A percentile compares a stretch with the other conserved stretches of the same genome.
Conservation (phyloP, 257 asterid genomes). For the Gentiana dahurica region DNA sequence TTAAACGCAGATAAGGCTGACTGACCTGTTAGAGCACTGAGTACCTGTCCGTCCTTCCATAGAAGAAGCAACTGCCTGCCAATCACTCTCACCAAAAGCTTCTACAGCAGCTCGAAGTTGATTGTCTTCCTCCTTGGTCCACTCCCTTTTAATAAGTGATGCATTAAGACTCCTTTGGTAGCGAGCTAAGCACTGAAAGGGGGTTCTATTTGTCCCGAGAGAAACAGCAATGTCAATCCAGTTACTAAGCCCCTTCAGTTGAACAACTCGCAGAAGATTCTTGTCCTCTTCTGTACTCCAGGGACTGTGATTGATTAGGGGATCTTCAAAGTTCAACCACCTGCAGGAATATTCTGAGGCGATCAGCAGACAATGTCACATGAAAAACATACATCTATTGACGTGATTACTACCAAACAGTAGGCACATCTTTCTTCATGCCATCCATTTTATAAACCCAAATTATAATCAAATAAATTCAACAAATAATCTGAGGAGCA, state of each 20-base stretch:
- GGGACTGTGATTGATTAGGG: slow-evolving; percentile 46
- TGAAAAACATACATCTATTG: neutral
- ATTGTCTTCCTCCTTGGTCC: slow-evolving; percentile 82
- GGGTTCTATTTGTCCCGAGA: slow-evolving; percentile 74
- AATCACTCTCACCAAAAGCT: slow-evolving; percentile 75
- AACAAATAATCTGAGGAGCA: neutral
- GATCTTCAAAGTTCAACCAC: slow-evolving; percentile 79
- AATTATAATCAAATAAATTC: neutral
- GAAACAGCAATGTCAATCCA: slow-evolving; percentile 82
- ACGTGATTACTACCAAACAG: neutral
- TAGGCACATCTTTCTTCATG: neutral
- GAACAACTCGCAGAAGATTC: slow-evolving; percentile 59
- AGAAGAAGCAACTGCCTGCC: slow-evolving; percentile 77
- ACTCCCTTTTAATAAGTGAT: slow-evolving; percentile 80
- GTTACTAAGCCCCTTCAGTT: slow-evolving; percentile 53
- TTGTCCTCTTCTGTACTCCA: slow-evolving; percentile 84
- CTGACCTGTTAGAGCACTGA: slow-evolving; percentile 98
- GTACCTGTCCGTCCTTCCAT: slow-evolving; percentile 83
- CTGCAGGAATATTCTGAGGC: slow-evolving; percentile 29
- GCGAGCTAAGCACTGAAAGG: slow-evolving; percentile 89
- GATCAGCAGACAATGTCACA: neutral
- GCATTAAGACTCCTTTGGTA: slow-evolving; percentile 96
- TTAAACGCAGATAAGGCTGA: slow-evolving; percentile 13
- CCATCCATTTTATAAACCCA: slow-evolving; percentile 1
- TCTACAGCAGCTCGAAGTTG: slow-evolving; percentile 76